Evolutionary conservation across 306 rosid genomes (phyloP).

Genomic region (Inga leiocalycina): DNA sequence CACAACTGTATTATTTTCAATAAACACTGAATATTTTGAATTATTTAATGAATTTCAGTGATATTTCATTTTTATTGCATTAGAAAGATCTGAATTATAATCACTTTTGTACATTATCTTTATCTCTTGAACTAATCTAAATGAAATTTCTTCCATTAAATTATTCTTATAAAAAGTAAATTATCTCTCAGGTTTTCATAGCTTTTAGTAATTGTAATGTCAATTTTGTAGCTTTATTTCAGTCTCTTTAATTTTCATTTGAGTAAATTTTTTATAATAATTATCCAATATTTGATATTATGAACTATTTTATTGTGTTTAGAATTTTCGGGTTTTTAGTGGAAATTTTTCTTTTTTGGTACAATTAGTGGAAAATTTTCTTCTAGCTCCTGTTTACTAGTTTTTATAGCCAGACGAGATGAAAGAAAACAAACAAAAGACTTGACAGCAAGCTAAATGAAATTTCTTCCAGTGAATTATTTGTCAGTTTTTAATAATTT

Average conservation of each 20-base stretch:
- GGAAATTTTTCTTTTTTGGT: not conserved
- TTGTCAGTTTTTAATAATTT: not conserved
- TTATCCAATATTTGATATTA: no score
- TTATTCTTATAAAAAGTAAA: no score
- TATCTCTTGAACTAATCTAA: not conserved
- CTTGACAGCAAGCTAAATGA: not conserved
- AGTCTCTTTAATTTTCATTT: not conserved
- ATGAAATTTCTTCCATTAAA: not conserved
- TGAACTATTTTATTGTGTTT: no score
- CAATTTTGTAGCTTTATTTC: not conserved
- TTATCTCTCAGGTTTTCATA: not conserved
- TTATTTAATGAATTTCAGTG: no score
- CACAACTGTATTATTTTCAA: not conserved
- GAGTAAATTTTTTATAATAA: not conserved
- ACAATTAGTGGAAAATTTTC: not conserved
- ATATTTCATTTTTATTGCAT: no score
- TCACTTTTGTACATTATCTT: no score
- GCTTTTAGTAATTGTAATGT: no score
- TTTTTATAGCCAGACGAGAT: no score
- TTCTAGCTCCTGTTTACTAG: not conserved
- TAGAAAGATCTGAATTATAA: no score
- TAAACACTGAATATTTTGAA: not conserved
- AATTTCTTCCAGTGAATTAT: not conserved
- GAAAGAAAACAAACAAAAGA: no score
- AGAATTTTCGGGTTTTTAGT: no score